Evolutionary conservation across 148 eudicot species (phyloP), one percentile per base, ranked within the genome.

Genomic region (Fagopyrum tataricum): DNA sequence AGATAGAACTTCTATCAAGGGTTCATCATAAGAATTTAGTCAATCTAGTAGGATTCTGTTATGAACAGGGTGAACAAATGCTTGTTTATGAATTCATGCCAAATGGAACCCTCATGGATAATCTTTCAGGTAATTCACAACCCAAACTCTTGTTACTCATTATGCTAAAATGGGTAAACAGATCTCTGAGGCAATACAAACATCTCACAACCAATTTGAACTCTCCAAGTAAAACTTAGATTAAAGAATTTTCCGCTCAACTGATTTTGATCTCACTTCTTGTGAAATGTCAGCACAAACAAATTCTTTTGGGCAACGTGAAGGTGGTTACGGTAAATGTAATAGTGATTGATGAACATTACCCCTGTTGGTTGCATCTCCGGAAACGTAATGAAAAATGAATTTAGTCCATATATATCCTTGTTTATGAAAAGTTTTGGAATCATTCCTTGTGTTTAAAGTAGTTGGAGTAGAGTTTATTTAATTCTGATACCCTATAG

Each of bases 21-120:
- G 91, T 92, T 75, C 97, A 92, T 81, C 97, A 92, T 81, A 92
- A 85, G 81, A 92, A 92, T 74, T 89, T 92, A 39, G 96, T 90
- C 67, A 83, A 84, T 73, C 97, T 92, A 39, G 72, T 90, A 13
- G 97, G 97, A 14, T 92, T 90, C 86, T 90, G 97, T 80, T 87
- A 82, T 70, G 93, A 88, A 43, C 86, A 86, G 72, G 90, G 82
- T 37, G 97, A 92, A 78, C 93, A 90, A 56, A 90, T 89, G 85
- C 78, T 92, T 61, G 96, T 92, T 4, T 92, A 92, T 68, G 97
- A 92, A 74, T 92, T 66, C 76, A 79, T 92, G 71, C 72, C 96
- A n/a, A 92, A 92, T 74, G 97, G 97, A 23, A 82, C 97, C 62
- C 76, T 92, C 21, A 81, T 76, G 81, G 93, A 90, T 47, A 77